These are phyloP conservation scores for Pinus taeda DNA, from an alignment of 75 land plant species.

Conservation along the genomic window DNA sequence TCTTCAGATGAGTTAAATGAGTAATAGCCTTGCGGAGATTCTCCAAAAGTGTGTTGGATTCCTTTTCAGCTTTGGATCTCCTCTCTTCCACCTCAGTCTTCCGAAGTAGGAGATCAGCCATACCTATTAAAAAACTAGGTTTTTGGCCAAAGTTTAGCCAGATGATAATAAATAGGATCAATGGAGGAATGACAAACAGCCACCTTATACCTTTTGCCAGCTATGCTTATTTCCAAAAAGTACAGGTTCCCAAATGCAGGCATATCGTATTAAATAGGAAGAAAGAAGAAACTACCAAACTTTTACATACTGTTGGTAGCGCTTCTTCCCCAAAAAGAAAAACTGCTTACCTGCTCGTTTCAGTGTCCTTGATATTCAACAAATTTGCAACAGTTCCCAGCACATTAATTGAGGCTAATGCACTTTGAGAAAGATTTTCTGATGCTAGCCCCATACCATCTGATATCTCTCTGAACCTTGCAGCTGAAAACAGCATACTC, in stretches of 20 bases:
- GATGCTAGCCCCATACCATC: constrained; percentile 74
- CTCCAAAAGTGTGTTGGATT: constrained; percentile 82
- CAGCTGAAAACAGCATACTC: constrained; percentile 44
- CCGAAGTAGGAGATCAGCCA: constrained; percentile 73
- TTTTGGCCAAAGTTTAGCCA: constrained; percentile 6
- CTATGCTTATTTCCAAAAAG: neutral
- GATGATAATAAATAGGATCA: neutral
- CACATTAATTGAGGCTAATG: constrained; percentile 58
- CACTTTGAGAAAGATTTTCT: constrained; percentile 71
- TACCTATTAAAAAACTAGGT: constrained; percentile 78
- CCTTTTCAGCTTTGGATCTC: constrained; percentile 75
- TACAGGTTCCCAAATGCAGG: neutral
- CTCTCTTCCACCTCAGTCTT: constrained; percentile 82
- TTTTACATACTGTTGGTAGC: neutral
- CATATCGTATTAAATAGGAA: neutral
- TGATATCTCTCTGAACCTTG: constrained; percentile 81
- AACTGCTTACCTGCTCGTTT: constrained; percentile 61
- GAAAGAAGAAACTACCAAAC: neutral
- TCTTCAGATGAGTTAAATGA: constrained; percentile 76
- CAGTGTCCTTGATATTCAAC: constrained; percentile 83
- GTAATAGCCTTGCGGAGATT: constrained; percentile 89
- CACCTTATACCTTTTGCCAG: neutral
- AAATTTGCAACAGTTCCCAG: constrained; percentile 83
- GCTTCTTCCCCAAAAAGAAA: neutral
- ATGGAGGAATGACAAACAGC: neutral